Evolutionary conservation across 129 eudicot genomes (phyloP), one percentile per base, ranked within the genome.

Genomic region (Calendula officinalis): DNA sequence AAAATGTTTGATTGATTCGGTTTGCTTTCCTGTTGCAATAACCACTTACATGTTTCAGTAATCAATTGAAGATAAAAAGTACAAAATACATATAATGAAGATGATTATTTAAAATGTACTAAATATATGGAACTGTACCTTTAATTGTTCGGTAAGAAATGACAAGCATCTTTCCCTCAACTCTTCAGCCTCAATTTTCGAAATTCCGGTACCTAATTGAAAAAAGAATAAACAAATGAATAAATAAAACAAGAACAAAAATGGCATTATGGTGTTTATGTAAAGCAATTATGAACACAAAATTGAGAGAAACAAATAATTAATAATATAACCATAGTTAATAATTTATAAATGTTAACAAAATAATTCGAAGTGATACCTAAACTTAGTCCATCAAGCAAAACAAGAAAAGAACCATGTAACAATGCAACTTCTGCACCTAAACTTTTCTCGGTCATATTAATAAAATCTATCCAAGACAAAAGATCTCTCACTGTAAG

Each of bases 401-500:
- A 76, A 69, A 86, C 92, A 64, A 94, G 97, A 66, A 81, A 88
- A 9, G 84, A 86, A 52, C 99, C 99, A 71, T 94, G 99, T 70
- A 88, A 59, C 67, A 85, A 80, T 51, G 95, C 84, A 75, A 54
- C 68, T 53, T 75, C 91, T 38, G 95, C 83, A 17, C 50, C 47
- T 58, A 94, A 82, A 68, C 75, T 77, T 59, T 34, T 64, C 67
- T 71, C 86, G 3, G 89, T 70, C 68, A 64, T 81, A 44, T 82
- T 83, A 15, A 94, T 70, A 56, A 94, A 94, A 45, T 85, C 87
- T 37, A 94, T 64, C 99, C 97, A 94, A 48, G 99, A 85, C 77
- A 88, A 81, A 45, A 94, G 91, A 67, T 94, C 99, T 67, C 99
- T 86, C 33, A 94, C 81, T 8, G 96, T 94, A 73, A 94, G 99